Conservation (phyloP, 768 basidiomycete genomes). For the Botryobasidium botryosum region DNA sequence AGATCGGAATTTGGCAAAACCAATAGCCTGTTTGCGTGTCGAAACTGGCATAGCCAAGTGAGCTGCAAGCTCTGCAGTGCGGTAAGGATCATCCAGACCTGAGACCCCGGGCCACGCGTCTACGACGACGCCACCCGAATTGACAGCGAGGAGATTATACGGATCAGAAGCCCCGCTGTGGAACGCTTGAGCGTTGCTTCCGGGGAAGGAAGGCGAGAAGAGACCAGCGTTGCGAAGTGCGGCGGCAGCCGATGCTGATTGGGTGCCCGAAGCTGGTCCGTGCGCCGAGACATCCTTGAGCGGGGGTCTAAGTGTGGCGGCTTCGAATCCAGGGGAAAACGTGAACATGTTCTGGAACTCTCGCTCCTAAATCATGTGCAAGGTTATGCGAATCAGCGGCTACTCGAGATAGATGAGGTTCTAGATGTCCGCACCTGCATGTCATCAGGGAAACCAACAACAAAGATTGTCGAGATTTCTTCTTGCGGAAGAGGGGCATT, state of each 20-base stretch:
- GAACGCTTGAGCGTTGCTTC: background rate
- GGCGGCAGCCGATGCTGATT: constrained; percentile 15
- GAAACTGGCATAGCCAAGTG: constrained; percentile 20
- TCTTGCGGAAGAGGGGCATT: too few relatives aligned
- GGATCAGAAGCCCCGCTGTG: constrained; percentile 51
- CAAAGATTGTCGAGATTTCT: constrained; percentile 93
- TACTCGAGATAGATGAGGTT: too few relatives aligned
- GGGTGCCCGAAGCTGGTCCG: constrained; percentile 19
- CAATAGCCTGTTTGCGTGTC: constrained; percentile 90
- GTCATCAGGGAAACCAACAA: constrained; percentile 97
- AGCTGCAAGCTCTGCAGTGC: constrained; percentile 2
- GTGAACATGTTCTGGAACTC: constrained; percentile 99
- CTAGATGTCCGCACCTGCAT: constrained; percentile 58
- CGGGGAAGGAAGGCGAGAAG: constrained; percentile 20
- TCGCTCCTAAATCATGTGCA: constrained; percentile 48
- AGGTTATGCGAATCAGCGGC: background rate
- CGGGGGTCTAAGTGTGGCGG: constrained; percentile 93
- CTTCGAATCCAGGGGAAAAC: constrained; percentile 89
- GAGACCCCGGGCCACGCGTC: constrained; percentile 24
- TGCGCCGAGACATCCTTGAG: constrained; percentile 78
- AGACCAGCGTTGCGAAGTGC: constrained; percentile 18
- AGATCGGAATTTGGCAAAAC: constrained; percentile 89
- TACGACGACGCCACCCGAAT: constrained; percentile 69
- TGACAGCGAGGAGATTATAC: constrained; percentile 68
- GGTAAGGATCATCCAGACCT: constrained; percentile 3